Evolutionary conservation across 352 stramenopile genomes (phyloP).

Genomic region (Phytophthora uliginosa): DNA sequence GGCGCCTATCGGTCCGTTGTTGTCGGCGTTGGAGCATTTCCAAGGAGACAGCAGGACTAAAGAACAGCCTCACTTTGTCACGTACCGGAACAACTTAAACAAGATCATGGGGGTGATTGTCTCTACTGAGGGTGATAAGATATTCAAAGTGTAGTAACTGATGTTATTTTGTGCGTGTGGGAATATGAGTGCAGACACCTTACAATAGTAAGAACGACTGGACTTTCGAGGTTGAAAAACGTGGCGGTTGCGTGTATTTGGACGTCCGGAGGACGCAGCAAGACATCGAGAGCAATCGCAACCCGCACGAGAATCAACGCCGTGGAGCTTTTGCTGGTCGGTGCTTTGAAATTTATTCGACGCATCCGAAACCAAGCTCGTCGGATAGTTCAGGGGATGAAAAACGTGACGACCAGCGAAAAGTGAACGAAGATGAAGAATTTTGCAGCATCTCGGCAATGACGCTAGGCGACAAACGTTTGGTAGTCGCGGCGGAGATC

Average conservation of each 20-base stretch:
- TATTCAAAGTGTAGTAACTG: neutral
- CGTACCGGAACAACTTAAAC: conserved; percentile 87
- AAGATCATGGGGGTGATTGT: conserved; percentile 79
- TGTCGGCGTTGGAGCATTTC: conserved; percentile 57
- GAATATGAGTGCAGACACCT: conserved; percentile 55
- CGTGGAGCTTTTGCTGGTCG: conserved; percentile 76
- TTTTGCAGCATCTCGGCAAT: conserved; percentile 79
- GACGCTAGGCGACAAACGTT: conserved; percentile 54
- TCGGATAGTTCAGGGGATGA: neutral
- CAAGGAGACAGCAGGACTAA: conserved; percentile 23
- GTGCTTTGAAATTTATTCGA: conserved; percentile 76
- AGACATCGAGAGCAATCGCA: conserved; percentile 53
- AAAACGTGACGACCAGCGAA: conserved; percentile 18
- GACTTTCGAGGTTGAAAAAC: conserved; percentile 67
- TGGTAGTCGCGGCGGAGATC: conserved; percentile 75
- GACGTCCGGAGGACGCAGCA: conserved; percentile 62
- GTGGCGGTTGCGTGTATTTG: conserved; percentile 67
- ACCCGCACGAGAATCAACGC: conserved; percentile 59
- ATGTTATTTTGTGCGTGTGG: conserved; percentile 12
- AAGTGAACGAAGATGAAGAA: conserved; percentile 72
- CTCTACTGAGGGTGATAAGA: neutral
- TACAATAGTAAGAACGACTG: conserved; percentile 86
- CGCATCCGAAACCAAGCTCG: conserved; percentile 20
- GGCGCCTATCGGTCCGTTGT: conserved; percentile 61
- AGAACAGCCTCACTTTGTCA: conserved; percentile 64